phyloP scores from a whole-genome alignment of 768 basidiomycete species.

The Amanita pseudoporphyria region DNA sequence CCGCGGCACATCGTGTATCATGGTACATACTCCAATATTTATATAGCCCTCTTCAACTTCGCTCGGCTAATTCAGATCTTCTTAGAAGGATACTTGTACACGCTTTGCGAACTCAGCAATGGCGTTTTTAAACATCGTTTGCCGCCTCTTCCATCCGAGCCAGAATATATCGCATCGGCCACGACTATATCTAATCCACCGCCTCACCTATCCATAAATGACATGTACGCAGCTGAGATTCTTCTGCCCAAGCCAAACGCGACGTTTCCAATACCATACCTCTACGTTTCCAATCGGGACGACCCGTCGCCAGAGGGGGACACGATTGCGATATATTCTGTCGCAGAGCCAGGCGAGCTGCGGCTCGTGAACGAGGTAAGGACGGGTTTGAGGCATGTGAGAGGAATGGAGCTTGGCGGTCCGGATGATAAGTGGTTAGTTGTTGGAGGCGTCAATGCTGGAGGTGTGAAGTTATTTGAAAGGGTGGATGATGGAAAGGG shows the following conservation, averaged over 20 bases:
- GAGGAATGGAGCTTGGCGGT: conserved; percentile 63
- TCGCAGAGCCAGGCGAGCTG: conserved; percentile 25
- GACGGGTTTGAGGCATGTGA: conserved; percentile 60
- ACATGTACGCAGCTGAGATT: conserved; percentile 63
- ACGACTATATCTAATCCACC: conserved; percentile 39
- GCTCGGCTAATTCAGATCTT: neutral
- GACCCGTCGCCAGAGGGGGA: conserved; percentile 64
- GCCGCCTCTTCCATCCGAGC: conserved; percentile 29
- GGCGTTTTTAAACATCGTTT: conserved; percentile 46
- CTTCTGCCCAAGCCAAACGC: conserved; percentile 46
- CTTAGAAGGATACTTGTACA: conserved; percentile 59
- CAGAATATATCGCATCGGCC: conserved; percentile 34
- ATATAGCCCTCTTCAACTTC: neutral
- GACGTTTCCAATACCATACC: conserved; percentile 43
- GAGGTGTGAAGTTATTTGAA: conserved; percentile 66
- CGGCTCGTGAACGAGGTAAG: conserved; percentile 52
- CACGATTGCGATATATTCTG: conserved; percentile 59
- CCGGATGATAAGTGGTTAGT: conserved; percentile 50
- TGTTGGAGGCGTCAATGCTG: conserved; percentile 52
- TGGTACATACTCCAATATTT: conserved; percentile 40
- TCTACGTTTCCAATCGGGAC: conserved; percentile 72
- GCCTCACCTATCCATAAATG: conserved; percentile 30
- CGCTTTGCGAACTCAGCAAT: conserved; percentile 57
- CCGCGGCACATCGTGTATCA: conserved; percentile 62
- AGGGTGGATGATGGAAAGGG: conserved; percentile 48